Conservation (phyloP, 441 rosid species). For the Daphne laureola region DNA sequence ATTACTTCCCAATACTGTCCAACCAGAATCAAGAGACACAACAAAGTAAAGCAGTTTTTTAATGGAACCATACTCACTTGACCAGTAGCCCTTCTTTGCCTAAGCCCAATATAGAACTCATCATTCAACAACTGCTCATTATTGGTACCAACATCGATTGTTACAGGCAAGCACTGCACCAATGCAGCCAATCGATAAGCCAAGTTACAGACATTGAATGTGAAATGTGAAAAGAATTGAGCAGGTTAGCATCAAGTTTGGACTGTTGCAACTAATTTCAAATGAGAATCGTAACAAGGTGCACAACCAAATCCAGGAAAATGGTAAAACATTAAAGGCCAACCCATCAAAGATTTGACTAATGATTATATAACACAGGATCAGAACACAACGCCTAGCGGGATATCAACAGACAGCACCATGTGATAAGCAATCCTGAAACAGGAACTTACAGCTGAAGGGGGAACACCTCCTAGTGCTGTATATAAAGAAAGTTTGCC, state of each 20-base stretch:
- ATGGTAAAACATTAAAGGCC: too few species aligned
- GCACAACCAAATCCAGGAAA: too few species aligned
- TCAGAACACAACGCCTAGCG: too few species aligned
- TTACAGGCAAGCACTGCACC: conserved; percentile 76
- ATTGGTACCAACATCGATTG: conserved; percentile 92
- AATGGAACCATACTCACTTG: conserved; percentile 31
- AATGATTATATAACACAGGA: too few species aligned
- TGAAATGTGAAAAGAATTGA: not conserved
- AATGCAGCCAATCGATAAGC: not conserved
- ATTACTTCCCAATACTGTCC: too few species aligned
- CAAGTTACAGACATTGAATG: not conserved
- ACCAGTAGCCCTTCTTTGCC: conserved; percentile 77
- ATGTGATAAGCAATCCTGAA: not conserved
- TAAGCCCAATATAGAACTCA: conserved; percentile 82
- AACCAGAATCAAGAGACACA: too few species aligned
- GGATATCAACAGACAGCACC: too few species aligned
- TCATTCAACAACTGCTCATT: conserved; percentile 64
- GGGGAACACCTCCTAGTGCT: conserved; percentile 83
- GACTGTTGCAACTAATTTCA: too few species aligned
- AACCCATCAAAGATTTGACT: too few species aligned
- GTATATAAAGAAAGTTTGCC: conserved; percentile 85
- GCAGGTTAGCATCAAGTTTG: too few species aligned
- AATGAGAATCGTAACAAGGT: too few species aligned
- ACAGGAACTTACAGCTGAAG: conserved; percentile 62
- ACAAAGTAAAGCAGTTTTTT: not conserved